Evolutionary conservation across 2,329 filamentous ascomycete genomes (phyloP).

Genomic region (Domatiomyces globalis): DNA sequence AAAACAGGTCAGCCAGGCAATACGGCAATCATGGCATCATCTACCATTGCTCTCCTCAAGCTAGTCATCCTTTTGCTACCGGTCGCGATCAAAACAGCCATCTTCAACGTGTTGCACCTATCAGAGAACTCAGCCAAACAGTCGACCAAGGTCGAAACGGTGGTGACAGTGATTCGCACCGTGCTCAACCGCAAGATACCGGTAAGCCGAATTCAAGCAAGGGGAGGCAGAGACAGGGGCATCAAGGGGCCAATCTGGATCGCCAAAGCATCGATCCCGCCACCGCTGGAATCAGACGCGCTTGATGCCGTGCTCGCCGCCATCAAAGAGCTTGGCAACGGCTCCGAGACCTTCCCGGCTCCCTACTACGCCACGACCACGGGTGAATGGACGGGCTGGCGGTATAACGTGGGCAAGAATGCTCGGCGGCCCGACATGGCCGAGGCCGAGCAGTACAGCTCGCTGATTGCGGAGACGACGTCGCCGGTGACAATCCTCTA

Average conservation of each 20-base stretch:
- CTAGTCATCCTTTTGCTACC: slow-evolving; percentile 28
- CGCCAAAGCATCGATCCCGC: slow-evolving; percentile 50
- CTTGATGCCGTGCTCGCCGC: slow-evolving; percentile 24
- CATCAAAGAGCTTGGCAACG: slow-evolving; percentile 27
- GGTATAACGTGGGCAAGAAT: slow-evolving; percentile 26
- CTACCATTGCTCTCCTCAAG: slow-evolving; percentile 23
- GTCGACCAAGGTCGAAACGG: slow-evolving; percentile 61
- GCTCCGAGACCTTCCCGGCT: slow-evolving; percentile 26
- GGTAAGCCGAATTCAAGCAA: slow-evolving; percentile 48
- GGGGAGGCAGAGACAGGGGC: slow-evolving; percentile 48
- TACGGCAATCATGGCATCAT: slow-evolving; percentile 21
- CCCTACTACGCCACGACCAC: slow-evolving; percentile 25
- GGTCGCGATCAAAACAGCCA: slow-evolving; percentile 28
- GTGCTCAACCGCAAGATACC: slow-evolving; percentile 40
- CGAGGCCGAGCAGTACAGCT: slow-evolving; percentile 30
- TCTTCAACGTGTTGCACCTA: slow-evolving; percentile 41
- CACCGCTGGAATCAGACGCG: slow-evolving; percentile 33
- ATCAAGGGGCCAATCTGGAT: slow-evolving; percentile 75
- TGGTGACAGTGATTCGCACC: slow-evolving; percentile 56
- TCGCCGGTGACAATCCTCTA: slow-evolving; percentile 32
- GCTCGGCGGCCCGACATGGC: slow-evolving; percentile 25
- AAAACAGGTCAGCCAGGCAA: background rate
- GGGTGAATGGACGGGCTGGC: slow-evolving; percentile 34
- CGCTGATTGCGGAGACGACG: slow-evolving; percentile 26
- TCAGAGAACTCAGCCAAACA: slow-evolving; percentile 62